Conservation (phyloP, 805 yeast species). For the Pichia occidentalis region DNA sequence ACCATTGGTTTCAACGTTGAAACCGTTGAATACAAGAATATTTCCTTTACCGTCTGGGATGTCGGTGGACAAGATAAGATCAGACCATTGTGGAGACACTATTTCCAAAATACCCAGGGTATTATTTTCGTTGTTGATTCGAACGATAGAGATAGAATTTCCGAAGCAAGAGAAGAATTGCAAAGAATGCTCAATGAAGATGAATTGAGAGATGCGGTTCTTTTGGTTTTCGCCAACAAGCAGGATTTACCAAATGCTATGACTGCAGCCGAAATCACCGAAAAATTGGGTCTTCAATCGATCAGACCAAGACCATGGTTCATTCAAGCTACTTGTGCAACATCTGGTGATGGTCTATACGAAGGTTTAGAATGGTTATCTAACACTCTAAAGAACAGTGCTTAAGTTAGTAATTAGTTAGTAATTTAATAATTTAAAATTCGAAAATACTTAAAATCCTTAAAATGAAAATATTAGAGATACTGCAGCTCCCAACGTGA, state of each 20-base stretch:
- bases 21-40: constrained; percentile 95
- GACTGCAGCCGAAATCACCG: constrained; percentile 98
- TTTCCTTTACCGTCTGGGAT: constrained; percentile 97
- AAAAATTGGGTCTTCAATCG: constrained; percentile 92
- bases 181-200: constrained; percentile 98
- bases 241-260: constrained; percentile 98
- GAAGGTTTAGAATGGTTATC: constrained; percentile 98
- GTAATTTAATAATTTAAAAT: too few relatives aligned
- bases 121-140: constrained; percentile 96
- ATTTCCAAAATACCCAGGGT: constrained; percentile 98
- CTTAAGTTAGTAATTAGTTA: too few relatives aligned
- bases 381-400: constrained; percentile 75
- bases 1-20: constrained; percentile 97
- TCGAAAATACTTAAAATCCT: too few relatives aligned
- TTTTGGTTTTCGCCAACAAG: constrained; percentile 95
- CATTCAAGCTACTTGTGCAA: constrained; percentile 98
- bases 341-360: constrained; percentile 97
- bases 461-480: too few relatives aligned
- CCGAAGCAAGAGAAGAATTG: constrained; percentile 96
- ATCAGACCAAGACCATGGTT: constrained; percentile 99
- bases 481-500: too few relatives aligned
- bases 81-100: constrained; percentile 98
- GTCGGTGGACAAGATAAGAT: constrained; percentile 99
- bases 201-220: constrained; percentile 92
- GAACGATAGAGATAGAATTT: constrained; percentile 94